These are phyloP conservation scores for Bruguiera gymnorhiza DNA, from an alignment of 345 rosid species.

Conservation along the genomic window DNA sequence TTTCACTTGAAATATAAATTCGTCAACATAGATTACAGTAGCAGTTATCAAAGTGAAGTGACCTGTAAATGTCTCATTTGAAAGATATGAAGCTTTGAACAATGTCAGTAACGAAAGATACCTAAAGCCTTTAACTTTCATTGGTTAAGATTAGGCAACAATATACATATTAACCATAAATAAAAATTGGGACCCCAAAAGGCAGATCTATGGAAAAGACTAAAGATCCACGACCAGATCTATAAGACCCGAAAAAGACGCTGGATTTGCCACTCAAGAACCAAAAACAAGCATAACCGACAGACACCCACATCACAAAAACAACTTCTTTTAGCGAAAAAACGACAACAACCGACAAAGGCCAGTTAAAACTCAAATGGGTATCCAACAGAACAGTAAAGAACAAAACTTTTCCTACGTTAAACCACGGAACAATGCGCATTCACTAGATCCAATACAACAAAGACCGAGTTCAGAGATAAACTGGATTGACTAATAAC, in stretches of 20 bases:
- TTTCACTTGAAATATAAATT: too few species aligned
- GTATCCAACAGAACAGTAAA: neutral
- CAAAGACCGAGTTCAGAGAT: neutral
- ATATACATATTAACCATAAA: neutral
- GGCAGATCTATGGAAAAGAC: neutral
- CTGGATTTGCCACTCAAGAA: slow-evolving; percentile 1
- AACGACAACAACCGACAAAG: neutral
- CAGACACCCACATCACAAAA: neutral
- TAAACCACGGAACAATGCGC: neutral
- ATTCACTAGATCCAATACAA: slow-evolving; percentile 11
- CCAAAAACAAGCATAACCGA: neutral
- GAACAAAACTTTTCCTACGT: neutral
- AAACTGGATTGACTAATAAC: neutral
- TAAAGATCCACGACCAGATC: slow-evolving; percentile 6
- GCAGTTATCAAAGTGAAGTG: too few species aligned
- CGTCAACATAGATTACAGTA: too few species aligned
- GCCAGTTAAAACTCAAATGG: slow-evolving; percentile 9
- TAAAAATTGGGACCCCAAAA: neutral
- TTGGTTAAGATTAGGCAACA: too few species aligned
- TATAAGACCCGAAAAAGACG: slow-evolving; percentile 2
- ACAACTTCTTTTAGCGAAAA: neutral
- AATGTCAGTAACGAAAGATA: too few species aligned
- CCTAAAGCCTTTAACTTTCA: too few species aligned
- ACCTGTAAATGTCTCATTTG: too few species aligned
- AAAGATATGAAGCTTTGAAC: too few species aligned